Evolutionary conservation across 306 rosid species (phyloP), one percentile per base, ranked within the genome.

Genomic region (Lathyrus sativus): DNA sequence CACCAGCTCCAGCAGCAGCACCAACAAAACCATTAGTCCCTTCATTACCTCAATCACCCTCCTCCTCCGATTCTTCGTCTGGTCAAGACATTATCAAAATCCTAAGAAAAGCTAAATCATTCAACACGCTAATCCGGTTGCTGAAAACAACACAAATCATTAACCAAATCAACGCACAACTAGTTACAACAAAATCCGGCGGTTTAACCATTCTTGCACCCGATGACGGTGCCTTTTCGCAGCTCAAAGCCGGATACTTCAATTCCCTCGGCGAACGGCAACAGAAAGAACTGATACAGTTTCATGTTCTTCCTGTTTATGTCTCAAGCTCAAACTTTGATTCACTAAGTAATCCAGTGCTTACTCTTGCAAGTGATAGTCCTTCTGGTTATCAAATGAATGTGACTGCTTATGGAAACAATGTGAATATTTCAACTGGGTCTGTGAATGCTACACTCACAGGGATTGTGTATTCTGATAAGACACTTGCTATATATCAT

Each of bases 291-390:
- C 77, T 86, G 9, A 44, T 86, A 19, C 91, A 83, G 26, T 88
- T 80, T 56, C 91, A 88, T 59, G 72, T 88, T 50, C 76, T 88
- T 33, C 87, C 87, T 0, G 78, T 70, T 35, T 86, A 79, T 46
- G 79, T 88, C 0, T 73, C 91, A 0, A 71, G 88, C 51, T 65
- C 95, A 4, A 88, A 88, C 33, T 85, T 88, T 50, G 89, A 88
- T 56, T 71, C 95, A 0, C 75, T 88, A 0, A 84, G 87, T 24
- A 86, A 88, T 53, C 89, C 91, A 0, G 79, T 88, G 10, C 15
- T 84, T 18, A 84, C 95, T 42, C 79, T 85, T 13, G 95, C 91
- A 2, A 83, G 91, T 35, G 83, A 78, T 19, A 74, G 76, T 43
- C 85, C 85, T 1, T 60, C 35, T 0, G 81, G 83, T 45, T 78